Conservation (phyloP, 768 basidiomycete species). For the Pulveroboletus sp. region DNA sequence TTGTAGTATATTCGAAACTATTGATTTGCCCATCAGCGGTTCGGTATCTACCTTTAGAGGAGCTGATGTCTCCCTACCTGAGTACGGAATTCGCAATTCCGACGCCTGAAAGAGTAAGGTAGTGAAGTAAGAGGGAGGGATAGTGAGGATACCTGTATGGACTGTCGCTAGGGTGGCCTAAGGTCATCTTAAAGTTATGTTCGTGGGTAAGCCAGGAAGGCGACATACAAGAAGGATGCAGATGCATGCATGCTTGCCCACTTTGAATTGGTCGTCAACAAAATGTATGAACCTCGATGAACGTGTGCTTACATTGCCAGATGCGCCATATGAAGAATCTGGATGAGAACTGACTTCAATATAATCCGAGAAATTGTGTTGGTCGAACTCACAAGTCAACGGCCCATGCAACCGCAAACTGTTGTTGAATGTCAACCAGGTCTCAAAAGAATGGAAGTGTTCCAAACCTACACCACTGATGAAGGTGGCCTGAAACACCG, state of each 20-base stretch:
- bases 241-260: conserved; percentile 7
- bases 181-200: neutral
- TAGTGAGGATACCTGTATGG: conserved; percentile 6
- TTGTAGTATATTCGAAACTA: too few species aligned
- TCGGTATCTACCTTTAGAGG: too few species aligned
- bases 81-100: conserved; percentile 6
- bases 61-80: neutral
- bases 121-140: neutral
- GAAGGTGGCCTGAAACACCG: conserved; percentile 3
- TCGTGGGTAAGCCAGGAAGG: neutral
- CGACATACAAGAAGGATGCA: conserved; percentile 12
- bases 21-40: too few species aligned
- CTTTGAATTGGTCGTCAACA: neutral
- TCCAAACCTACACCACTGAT: conserved; percentile 6
- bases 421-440: neutral
- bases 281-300: neutral
- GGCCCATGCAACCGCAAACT: conserved; percentile 1
- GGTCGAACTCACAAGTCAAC: conserved; percentile 4
- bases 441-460: neutral
- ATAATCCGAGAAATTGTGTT: neutral
- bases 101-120: conserved; percentile 4
- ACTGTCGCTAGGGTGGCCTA: conserved; percentile 7
- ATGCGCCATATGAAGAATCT: conserved; percentile 21
- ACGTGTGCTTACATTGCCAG: conserved; percentile 12
- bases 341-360: neutral